Percentiles rank a stretch among this genome's conserved stretches.
Conservation (phyloP, 1,284 basidiomycete genomes). For the Melampsora larici-populina region DNA sequence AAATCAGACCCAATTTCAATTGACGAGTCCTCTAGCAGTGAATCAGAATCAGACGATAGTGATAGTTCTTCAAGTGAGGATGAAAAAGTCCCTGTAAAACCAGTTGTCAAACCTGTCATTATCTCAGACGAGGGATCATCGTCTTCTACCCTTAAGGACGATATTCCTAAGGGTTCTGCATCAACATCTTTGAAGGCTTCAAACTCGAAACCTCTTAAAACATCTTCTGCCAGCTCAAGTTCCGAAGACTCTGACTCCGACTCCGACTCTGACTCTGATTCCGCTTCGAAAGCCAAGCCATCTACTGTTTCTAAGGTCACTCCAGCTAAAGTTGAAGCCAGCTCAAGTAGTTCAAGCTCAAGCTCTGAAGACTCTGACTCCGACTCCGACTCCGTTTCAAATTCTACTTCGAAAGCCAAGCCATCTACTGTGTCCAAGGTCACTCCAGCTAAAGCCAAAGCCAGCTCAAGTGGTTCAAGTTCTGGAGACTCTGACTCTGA, state of each 20-base stretch:
- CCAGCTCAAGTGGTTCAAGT: background rate
- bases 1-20: background rate
- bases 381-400: slow-evolving; percentile 6
- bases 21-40: background rate
- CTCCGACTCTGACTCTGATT: slow-evolving; percentile 13
- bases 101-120: background rate
- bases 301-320: background rate
- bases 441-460: background rate
- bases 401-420: background rate
- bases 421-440: background rate
- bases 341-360: background rate
- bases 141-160: background rate
- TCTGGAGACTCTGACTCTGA: background rate
- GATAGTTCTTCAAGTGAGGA: background rate
- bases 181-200: background rate
- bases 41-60: background rate
- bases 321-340: background rate
- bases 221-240: background rate
- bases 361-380: background rate
- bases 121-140: background rate
- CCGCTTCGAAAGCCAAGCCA: background rate
- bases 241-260: background rate
- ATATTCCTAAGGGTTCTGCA: too few relatives aligned
- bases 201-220: background rate
- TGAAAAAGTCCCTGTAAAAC: too few relatives aligned